Base-by-base conservation (phyloP, 2,329 filamentous ascomycete species). In the Penicillium sp. region DNA sequence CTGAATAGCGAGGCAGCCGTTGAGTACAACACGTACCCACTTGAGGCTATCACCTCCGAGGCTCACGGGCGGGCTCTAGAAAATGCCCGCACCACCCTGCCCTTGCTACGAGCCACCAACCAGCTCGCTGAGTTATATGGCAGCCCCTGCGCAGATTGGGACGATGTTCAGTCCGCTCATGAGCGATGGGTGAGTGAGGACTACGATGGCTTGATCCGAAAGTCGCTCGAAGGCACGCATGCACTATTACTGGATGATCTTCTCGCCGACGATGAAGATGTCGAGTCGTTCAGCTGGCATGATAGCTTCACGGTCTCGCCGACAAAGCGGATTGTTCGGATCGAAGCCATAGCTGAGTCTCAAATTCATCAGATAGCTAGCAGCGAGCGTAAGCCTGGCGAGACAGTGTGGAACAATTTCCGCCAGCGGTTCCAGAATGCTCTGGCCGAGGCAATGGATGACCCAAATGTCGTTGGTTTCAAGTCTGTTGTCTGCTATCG, bases 401-500 rank as follows among this genome's bases (percentile, higher is more conserved):
- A 71, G 40, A 50, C 59, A 14, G 51, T 65, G 51, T 64, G 59
- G 62, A 55, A 47, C 18, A 40, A 39, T 53, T 76, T 63, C 61
- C 68, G 60, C 2, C 26, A 57, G 34, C 49, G 56, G 0, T 76
- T 74, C 36, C 64, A 67, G 10, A 55, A 61, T 3, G 61, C 77
- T 23, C 85, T 94, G 34, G 67, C 74, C 10, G 71, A 78, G 1
- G 80, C 83, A 2, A 78, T 91, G 26, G 74, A 78, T 0, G 86
- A 94, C 65, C 75, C 82, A 0, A 80, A 86, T 16, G 85, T 95
- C 2, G 89, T 84, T 1, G 90, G 83, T 2, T 95, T 95, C 80
- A 94, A 95, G 71, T 89, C 86, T 1, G 84, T 92, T 45, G 84
- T 95, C 51, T 93, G 90, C 73, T 94, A 94, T 69, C 82, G 90